These are phyloP conservation scores for Pleomassaria siparia DNA, from an alignment of 2,329 filamentous ascomycete species.

Conservation along the genomic window DNA sequence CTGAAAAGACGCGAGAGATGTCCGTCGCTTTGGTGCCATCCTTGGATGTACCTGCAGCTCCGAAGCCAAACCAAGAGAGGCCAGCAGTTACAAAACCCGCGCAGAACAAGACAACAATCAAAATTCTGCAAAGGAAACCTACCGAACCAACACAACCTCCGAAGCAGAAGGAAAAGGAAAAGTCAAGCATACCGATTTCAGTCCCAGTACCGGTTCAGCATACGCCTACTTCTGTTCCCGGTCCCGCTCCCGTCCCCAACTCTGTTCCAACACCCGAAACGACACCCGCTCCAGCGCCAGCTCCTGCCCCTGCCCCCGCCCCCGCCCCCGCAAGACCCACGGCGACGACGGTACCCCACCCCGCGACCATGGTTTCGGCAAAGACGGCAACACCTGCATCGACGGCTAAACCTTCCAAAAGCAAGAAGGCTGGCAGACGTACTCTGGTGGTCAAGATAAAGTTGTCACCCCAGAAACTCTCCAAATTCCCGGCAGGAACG, in stretches of 20 bases:
- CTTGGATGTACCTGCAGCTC: not conserved
- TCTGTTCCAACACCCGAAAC: not conserved
- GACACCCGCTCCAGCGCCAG: not conserved
- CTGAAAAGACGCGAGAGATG: not conserved
- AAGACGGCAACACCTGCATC: conserved; percentile 12
- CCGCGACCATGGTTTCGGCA: conserved; percentile 4
- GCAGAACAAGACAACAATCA: not conserved
- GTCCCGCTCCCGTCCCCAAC: conserved; percentile 1
- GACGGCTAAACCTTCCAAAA: conserved; percentile 11
- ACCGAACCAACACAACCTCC: not conserved
- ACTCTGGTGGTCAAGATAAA: conserved; percentile 22
- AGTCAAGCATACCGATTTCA: not conserved
- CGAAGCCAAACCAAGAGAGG: not conserved
- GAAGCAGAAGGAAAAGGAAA: not conserved
- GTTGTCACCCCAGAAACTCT: conserved; percentile 15
- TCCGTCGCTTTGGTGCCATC: not conserved
- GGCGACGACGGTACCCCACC: not conserved
- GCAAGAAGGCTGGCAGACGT: conserved; percentile 28
- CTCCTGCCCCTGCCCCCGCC: conserved; percentile 18
- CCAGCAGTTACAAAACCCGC: not conserved
- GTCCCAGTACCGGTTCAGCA: not conserved
- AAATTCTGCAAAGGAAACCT: not conserved
- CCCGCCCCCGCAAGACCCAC: conserved; percentile 14
- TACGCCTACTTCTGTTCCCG: conserved; percentile 1
- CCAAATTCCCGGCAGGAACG: conserved; percentile 10